Base-by-base conservation (phyloP, 164 flowering plant species). In the Vitis cinerea region DNA sequence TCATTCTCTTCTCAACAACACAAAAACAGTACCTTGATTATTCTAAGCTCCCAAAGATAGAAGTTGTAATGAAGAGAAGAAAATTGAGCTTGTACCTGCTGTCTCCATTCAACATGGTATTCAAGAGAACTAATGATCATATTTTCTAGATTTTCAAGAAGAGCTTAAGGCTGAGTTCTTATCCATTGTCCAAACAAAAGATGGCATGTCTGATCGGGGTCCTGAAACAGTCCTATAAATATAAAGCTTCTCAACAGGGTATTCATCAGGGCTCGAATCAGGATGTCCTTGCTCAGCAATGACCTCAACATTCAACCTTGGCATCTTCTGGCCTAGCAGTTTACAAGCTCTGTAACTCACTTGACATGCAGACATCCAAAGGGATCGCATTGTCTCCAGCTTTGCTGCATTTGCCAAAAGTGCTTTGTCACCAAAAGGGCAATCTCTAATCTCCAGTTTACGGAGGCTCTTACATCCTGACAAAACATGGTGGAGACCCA, bases 341-440 rank as follows among this genome's bases (percentile, higher is more conserved):
- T 84, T 87, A 73, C 98, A 93, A 52, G 90, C 97, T 74, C 88
- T 90, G 29, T 64, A 86, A 78, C 87, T 93, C 71, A 93, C 93
- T 4, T 86, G 73, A 78, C 98, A 93, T 71, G 98, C 86, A 68
- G 98, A 93, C 97, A 93, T 93, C 98, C 98, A 93, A 90, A 93
- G 98, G 98, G 98, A 93, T 93, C 98, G 94, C 98, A 93, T 93
- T 89, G 96, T 89, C 90, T 93, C 94, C 79, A 91, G 88, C 87
- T 93, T 93, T 61, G 84, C 81, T 70, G 94, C 95, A 80, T 91
- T 91, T 65, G 90, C 91, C 83, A 93, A 75, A 66, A 91, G 87
- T 74, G 97, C 93, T 77, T 87, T 80, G 79, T 89, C 93, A 48
- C 98, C 98, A 76, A 93, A 93, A 5, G 98, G 98, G 72, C 91